Evolutionary conservation across 352 stramenopile genomes (phyloP), one percentile per base, ranked within the genome.

Genomic region (Nothophytophthora sp.): DNA sequence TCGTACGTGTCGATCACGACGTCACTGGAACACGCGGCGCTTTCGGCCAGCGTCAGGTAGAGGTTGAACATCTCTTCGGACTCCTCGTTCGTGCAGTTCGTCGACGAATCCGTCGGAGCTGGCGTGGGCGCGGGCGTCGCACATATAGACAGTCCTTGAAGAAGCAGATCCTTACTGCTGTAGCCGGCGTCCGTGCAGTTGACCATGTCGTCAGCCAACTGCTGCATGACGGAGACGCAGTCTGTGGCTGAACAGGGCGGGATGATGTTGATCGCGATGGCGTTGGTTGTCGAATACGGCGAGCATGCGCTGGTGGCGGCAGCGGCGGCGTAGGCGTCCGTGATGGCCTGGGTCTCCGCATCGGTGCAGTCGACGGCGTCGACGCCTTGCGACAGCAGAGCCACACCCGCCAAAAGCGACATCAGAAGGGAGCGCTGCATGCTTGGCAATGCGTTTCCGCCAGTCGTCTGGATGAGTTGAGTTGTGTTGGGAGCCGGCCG

Each of bases 1-100:
- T n/a, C n/a, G n/a, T n/a, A 37, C 3, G 66, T 67, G 37, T 61
- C 45, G 47, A 76, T 69, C 28, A 48, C 52, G 42, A 76, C 56
- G 19, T 42, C 35, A n/a, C 20, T 37, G 5, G 48, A 40, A 41
- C 55, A 63, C 1, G 40, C 23, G 4, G 12, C 38, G 3, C 24
- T 41, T 11, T 49, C 50, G n/a, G 55, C 42, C 8, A 48, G 33
- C 18, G 47, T 29, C 19, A 51, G 43, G 41, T 53, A 63, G 3
- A 50, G 30, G 15, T 49, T 53, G 24, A 63, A 63, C 0, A 41
- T 53, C 15, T 33, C 34, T 35, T 53, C 28, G 8, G 55, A 43
- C 20, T 63, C 13, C 0, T 20, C 6, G 19, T 32, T 63, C 6
- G 40, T 59, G 29, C 55, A 63, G 35, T 63, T 63, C n/a, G 48